Evolutionary conservation across 139 green algal genomes (phyloP).

Genomic region (Haematococcus lacustris): DNA sequence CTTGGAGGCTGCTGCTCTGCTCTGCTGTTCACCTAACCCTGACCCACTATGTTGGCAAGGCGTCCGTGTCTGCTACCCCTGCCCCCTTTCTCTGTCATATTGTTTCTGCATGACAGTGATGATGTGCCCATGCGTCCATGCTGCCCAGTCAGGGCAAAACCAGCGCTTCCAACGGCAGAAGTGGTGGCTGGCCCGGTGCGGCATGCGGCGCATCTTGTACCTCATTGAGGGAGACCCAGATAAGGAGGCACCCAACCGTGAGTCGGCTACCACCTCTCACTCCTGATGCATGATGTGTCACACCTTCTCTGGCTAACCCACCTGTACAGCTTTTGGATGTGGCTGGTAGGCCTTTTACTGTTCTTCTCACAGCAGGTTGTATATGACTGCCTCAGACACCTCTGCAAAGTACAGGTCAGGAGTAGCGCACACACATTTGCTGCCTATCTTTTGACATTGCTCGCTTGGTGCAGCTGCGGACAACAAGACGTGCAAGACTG

Average conservation of each 20-base stretch:
- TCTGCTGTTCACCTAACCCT: too few relatives aligned
- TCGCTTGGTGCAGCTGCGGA: slow-evolving; percentile 9
- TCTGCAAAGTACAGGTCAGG: background rate
- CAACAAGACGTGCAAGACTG: slow-evolving; percentile 11
- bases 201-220: slow-evolving; percentile 57
- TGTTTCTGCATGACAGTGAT: too few relatives aligned
- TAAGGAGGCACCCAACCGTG: background rate
- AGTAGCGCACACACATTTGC: background rate
- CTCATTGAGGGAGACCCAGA: slow-evolving; percentile 62
- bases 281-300: background rate
- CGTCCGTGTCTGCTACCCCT: too few relatives aligned
- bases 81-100: too few relatives aligned
- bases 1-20: too few relatives aligned
- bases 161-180: slow-evolving; percentile 43
- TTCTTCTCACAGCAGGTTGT: background rate
- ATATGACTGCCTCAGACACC: background rate
- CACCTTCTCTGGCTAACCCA: background rate
- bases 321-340: background rate
- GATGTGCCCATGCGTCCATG: too few relatives aligned
- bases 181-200: slow-evolving; percentile 47
- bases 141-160: too few relatives aligned
- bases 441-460: background rate
- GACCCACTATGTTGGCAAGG: too few relatives aligned
- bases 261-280: background rate
- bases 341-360: background rate